A percentile compares a stretch with the other conserved stretches of the same genome.
phyloP scores from a whole-genome alignment of 108 stramenopile species.

The Mediolabrus comicus region DNA sequence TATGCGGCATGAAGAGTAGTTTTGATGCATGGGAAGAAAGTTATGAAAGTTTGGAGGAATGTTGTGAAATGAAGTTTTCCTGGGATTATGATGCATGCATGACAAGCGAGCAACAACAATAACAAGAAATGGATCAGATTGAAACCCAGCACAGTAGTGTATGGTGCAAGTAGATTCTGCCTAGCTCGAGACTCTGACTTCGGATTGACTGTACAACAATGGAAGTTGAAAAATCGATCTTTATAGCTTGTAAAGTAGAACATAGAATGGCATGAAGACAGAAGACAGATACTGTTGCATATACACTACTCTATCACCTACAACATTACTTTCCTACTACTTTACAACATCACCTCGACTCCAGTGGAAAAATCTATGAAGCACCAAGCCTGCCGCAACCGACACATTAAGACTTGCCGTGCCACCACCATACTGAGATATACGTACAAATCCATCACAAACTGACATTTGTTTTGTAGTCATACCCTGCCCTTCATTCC shows the following conservation, averaged over 20 bases:
- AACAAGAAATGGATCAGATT: not conserved
- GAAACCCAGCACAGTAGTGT: not conserved
- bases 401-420: slow-evolving; percentile 89
- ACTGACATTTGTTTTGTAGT: slow-evolving; percentile 64
- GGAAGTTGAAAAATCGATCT: too few relatives aligned
- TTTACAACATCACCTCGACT: not conserved
- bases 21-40: not conserved
- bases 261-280: not conserved
- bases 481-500: slow-evolving; percentile 85
- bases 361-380: slow-evolving; percentile 48
- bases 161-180: not conserved
- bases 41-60: not conserved
- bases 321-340: not conserved
- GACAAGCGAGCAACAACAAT: not conserved
- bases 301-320: too few relatives aligned
- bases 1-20: not conserved
- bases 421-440: slow-evolving; percentile 83
- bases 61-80: slow-evolving; percentile 13
- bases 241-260: not conserved
- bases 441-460: slow-evolving; percentile 70
- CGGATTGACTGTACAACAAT: too few relatives aligned
- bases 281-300: too few relatives aligned
- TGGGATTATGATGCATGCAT: slow-evolving; percentile 18
- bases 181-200: not conserved
- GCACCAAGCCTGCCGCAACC: slow-evolving; percentile 68